A percentile compares a stretch with the other conserved stretches of the same genome.
Evolutionary conservation across 306 rosid genomes (phyloP).

Genomic region (Glycine soja): DNA sequence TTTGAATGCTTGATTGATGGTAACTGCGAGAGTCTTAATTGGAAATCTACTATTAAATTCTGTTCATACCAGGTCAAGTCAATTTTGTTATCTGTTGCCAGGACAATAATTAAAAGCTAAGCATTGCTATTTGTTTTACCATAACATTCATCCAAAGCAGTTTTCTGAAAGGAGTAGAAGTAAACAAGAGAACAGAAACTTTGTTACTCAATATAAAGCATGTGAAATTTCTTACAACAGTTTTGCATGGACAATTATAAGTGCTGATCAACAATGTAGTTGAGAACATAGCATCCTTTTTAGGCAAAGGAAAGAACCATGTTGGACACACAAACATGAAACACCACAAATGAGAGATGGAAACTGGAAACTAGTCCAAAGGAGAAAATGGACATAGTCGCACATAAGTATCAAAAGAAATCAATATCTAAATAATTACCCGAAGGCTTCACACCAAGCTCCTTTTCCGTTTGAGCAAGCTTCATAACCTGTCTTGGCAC

Average conservation of each 20-base stretch:
- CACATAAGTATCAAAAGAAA: constrained; percentile 71
- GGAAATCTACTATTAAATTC: not conserved
- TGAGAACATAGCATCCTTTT: constrained; percentile 34
- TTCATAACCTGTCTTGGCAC: constrained; percentile 67
- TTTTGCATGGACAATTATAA: constrained; percentile 48
- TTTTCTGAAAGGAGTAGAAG: too few relatives aligned
- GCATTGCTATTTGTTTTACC: constrained; percentile 2
- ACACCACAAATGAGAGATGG: constrained; percentile 53
- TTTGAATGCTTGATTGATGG: not conserved
- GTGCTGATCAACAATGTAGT: constrained; percentile 44
- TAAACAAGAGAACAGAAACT: constrained; percentile 52
- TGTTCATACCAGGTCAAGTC: not conserved
- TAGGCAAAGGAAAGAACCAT: constrained; percentile 59
- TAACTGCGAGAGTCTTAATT: not conserved
- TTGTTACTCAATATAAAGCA: constrained; percentile 58
- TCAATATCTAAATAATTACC: constrained; percentile 95
- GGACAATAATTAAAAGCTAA: not conserved
- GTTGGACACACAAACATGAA: constrained; percentile 11
- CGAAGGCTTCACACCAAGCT: constrained; percentile 71
- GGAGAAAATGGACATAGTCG: constrained; percentile 18
- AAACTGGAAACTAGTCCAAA: constrained; percentile 33
- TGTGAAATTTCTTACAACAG: constrained; percentile 50
- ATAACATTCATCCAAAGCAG: not conserved
- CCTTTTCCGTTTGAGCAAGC: constrained; percentile 50
- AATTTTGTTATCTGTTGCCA: not conserved